Base-by-base conservation (phyloP, 1,139 yeast species). In the Suzukiozyma palmioleophila region DNA sequence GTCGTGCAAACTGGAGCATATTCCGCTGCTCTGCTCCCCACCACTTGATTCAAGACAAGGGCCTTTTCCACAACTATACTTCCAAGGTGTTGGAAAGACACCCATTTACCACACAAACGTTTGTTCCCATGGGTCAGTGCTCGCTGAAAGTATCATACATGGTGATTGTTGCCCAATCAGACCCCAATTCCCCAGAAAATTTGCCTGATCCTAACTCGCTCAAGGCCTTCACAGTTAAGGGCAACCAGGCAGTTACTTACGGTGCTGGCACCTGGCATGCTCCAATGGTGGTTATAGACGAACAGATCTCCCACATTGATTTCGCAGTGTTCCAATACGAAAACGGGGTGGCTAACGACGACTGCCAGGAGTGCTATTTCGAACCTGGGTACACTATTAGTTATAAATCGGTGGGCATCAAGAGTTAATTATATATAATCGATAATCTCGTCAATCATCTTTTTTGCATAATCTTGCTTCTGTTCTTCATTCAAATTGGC, bases 51-150 rank as follows among this genome's bases (percentile, higher is more conserved):
- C 53, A 57, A 8, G 41, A 46, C 33, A 43, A 49, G 25, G 54
- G 52, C 1, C 47, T 49, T 2, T 48, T 49, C 24, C 56, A 59
- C 29, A 46, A 48, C 0, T 88, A 87, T 56, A 55, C 62, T 1
- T 65, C 87, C 22, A 82, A 75, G 47, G 96, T 89, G 1, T 69
- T 90, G 26, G 97, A 90, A 56, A 75, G 95, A 60, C 97, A 90
- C 56, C 96, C 96, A 7, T 84, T 61, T 54, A 76, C 92, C n/a
- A 82, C 96, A 0, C 97, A 90, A 59, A 84, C 96, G 0, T 90
- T 90, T 57, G 56, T 87, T 18, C 97, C 97, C 4, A 75, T 90
- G 82, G 97, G 97, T 3, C 75, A 81, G 41, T 62, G 64, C 24
- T 59, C 67, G 26, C 48, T 59, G 2, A 66, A 70, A 32, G 54